Evolutionary conservation across 2,329 filamentous ascomycete species (phyloP), one percentile per base, ranked within the genome.

Genomic region (Myrmaecium sp.): DNA sequence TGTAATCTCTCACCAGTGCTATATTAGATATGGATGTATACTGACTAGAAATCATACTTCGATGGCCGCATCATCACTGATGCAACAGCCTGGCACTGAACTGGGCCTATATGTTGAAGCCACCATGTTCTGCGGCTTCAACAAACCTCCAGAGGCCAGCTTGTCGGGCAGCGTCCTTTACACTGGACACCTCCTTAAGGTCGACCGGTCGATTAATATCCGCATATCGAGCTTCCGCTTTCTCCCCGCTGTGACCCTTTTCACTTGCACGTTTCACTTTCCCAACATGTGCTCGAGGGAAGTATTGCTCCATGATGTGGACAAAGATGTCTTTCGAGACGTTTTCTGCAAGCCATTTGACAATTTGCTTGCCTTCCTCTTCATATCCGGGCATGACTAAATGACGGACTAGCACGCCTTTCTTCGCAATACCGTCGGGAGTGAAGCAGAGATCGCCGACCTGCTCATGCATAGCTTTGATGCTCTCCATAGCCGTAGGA

Each of bases 281-380:
- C 3, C 81, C 81, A 1, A 91, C 81, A 47, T 91, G 72, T 0
- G 78, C 81, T 35, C 77, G 68, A 0, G 80, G 80, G 34, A 71
- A 72, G 43, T 89, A 89, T 51, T 91, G 81, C 51, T 91, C 80
- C 80, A 89, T 89, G 36, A 91, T 74, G 44, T 91, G 75, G 32
- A 89, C 66, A 49, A 84, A 86, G 22, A 77, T 61, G 47, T 89
- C 79, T 29, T 57, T 63, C 3, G 75, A 80, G 2, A 91, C 62
- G 27, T 82, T 67, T 15, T 65, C 57, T 0, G 78, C 80, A 10
- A 91, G 57, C 62, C 79, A 91, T 33, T 56, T 61, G 60, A 91
- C 75, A 32, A 91, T 89, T 34, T 70, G 58, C 26, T 62, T 60
- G 0, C 75, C 75, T 50, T 89, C 80, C 11, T 67, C 66, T 42